A percentile compares a stretch with the other conserved stretches of the same genome.
These are phyloP conservation scores for Elsinoe perseae DNA, from an alignment of 2,329 filamentous ascomycete species.

Conservation along the genomic window DNA sequence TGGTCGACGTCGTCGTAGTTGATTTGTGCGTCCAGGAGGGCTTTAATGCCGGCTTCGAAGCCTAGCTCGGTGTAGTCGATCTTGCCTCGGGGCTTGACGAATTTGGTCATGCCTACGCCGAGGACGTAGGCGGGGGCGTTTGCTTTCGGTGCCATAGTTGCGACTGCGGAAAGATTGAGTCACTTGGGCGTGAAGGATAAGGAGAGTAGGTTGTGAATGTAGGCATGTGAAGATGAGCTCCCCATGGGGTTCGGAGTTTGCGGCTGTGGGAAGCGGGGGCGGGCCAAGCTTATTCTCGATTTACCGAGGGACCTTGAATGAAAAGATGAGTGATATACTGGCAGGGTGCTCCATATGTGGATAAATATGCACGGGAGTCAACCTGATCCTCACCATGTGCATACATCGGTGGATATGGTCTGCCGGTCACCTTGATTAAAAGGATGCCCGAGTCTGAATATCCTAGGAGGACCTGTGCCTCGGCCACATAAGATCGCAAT, in stretches of 20 bases:
- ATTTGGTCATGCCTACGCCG: constrained; percentile 97
- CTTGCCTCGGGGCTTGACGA: constrained; percentile 92
- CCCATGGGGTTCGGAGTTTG: not conserved
- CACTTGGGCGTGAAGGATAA: not conserved
- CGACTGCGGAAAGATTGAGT: not conserved
- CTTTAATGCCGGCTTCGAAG: constrained; percentile 86
- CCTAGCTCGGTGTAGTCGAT: constrained; percentile 92
- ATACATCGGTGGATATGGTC: no score
- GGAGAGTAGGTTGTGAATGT: not conserved
- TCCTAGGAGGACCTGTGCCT: no score
- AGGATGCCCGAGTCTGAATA: no score
- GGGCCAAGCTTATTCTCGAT: not conserved
- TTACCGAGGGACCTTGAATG: constrained; percentile 14
- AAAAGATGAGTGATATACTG: constrained; percentile 7
- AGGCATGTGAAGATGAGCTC: not conserved
- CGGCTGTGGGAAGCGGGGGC: constrained; percentile 15
- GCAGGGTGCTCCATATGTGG: no score
- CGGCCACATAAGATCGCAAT: no score
- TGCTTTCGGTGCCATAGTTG: constrained; percentile 31
- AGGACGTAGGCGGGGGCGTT: constrained; percentile 68
- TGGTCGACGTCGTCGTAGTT: constrained; percentile 95
- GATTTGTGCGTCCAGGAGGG: constrained; percentile 74
- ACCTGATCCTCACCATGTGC: no score
- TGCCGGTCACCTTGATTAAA: no score
- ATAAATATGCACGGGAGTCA: no score